These are phyloP conservation scores for Macadamia tetraphylla DNA, from an alignment of 164 flowering plant species.

Conservation along the genomic window DNA sequence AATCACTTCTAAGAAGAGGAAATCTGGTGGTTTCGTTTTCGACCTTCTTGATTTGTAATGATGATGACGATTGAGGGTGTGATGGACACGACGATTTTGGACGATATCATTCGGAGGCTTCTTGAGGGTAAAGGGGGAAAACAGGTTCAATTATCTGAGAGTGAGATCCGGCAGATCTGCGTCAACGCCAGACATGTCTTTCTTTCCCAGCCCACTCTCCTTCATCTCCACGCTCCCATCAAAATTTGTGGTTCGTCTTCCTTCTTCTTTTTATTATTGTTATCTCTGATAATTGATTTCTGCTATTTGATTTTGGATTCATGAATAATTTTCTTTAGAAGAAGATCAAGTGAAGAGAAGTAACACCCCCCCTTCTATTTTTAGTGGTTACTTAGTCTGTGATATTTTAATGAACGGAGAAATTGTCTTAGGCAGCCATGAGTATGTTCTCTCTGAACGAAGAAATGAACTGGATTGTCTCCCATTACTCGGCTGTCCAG, in stretches of 20 bases:
- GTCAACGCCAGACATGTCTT: slow-evolving; percentile 75
- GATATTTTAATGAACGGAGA: too few species aligned
- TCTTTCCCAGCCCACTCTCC: slow-evolving; percentile 68
- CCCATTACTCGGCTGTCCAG: too few species aligned
- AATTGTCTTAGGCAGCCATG: too few species aligned
- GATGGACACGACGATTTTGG: slow-evolving; percentile 70
- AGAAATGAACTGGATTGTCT: too few species aligned
- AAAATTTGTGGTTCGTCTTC: slow-evolving; percentile 56
- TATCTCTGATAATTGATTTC: background rate
- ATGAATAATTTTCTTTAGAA: background rate
- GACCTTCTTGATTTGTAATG: slow-evolving; percentile 15
- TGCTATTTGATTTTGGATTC: background rate
- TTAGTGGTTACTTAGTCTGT: too few species aligned
- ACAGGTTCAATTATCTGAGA: slow-evolving; percentile 76
- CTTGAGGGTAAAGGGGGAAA: slow-evolving; percentile 76
- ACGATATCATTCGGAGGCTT: slow-evolving; percentile 70
- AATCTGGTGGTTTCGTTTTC: background rate
- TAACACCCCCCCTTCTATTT: too few species aligned
- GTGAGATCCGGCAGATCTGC: slow-evolving; percentile 84
- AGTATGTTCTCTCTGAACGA: too few species aligned
- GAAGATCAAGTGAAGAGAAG: background rate
- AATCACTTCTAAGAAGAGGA: background rate
- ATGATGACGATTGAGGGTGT: slow-evolving; percentile 83
- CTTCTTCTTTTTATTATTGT: background rate
- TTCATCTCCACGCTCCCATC: slow-evolving; percentile 61